Evolutionary conservation across 495 filamentous ascomycete species (phyloP), one percentile per base, ranked within the genome.

Genomic region (Hapsidospora chrysogenum): DNA sequence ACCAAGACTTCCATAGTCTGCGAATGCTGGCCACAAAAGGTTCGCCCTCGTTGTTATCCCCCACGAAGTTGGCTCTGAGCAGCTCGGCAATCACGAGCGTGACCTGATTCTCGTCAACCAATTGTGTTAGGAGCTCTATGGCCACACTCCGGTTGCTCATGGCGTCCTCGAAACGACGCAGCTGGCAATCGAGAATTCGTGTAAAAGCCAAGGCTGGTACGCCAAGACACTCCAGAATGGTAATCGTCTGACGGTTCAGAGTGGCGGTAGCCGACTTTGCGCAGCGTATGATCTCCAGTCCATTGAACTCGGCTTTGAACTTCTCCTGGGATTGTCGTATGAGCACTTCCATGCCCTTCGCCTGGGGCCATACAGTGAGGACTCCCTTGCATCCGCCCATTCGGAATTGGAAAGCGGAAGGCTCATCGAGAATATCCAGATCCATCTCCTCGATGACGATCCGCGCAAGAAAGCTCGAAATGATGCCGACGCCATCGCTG

Each of bases 401-500:
- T 11, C 92, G 79, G 44, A 95, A 93, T 46, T 99, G 89, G 42
- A 80, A 85, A 0, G 79, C 80, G 0, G 85, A 93, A 0, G 87
- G 86, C 1, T 63, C 45, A 1, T 53, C 47, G 9, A 49, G 52
- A 1, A 49, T 38, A 11, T 50, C 60, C 21, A 83, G 49, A 0
- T 66, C 59, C 15, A 86, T 64, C 36, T 85, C 76, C 3, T 63
- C 51, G 14, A 73, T 61, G 13, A 83, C 66, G 49, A 85, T 69
- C 22, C 68, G 52, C 0, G 85, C 82, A 22, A 94, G 63, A 43
- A 79, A 75, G 3, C 54, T 53, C 0, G 87, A 94, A 21, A 99
- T 89, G 53, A 82, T 92, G 9, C 92, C 92, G 28, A 97, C 82
- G 3, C 89, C 92, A 50, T 97, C 89, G 1, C 84, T 85, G 50